Conservation (phyloP, 257 asterid genomes). For the Penstemon eatonii region DNA sequence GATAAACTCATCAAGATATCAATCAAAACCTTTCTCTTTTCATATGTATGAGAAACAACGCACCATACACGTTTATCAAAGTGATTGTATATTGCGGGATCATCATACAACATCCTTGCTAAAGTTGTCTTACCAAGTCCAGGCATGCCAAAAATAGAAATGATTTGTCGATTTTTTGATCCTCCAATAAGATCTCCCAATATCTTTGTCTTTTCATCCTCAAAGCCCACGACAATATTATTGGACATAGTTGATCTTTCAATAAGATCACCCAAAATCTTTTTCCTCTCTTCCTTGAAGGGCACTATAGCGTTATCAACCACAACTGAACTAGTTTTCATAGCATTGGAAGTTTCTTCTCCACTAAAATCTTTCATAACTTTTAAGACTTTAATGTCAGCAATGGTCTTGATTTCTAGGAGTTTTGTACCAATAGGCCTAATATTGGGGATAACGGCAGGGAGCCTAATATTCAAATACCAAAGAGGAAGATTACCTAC, state of each 20-base stretch:
- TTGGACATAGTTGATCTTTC: background rate
- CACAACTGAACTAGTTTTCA: background rate
- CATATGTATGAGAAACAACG: constrained; percentile 32
- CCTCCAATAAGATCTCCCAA: background rate
- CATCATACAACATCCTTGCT: background rate
- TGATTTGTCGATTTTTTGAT: background rate
- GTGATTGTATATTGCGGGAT: background rate
- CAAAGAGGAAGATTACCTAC: constrained; percentile 1
- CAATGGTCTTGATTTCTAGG: background rate
- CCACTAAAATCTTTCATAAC: background rate
- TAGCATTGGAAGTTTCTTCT: background rate
- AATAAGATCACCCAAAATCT: constrained; percentile 6
- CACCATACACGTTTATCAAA: constrained; percentile 4
- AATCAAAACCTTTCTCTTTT: constrained; percentile 16
- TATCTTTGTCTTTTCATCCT: background rate
- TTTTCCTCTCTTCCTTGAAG: constrained; percentile 1
- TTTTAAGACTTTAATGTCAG: background rate
- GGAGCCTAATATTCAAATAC: background rate
- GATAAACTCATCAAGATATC: constrained; percentile 11
- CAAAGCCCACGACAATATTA: constrained; percentile 28
- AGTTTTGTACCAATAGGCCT: background rate
- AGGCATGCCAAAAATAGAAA: constrained; percentile 40
- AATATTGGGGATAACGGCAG: background rate
- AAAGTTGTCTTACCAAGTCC: constrained; percentile 32
- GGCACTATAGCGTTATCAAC: constrained; percentile 23